These are phyloP conservation scores for Fabrea salina DNA, from an alignment of 169 alveolate genomes.

Conservation along the genomic window DNA sequence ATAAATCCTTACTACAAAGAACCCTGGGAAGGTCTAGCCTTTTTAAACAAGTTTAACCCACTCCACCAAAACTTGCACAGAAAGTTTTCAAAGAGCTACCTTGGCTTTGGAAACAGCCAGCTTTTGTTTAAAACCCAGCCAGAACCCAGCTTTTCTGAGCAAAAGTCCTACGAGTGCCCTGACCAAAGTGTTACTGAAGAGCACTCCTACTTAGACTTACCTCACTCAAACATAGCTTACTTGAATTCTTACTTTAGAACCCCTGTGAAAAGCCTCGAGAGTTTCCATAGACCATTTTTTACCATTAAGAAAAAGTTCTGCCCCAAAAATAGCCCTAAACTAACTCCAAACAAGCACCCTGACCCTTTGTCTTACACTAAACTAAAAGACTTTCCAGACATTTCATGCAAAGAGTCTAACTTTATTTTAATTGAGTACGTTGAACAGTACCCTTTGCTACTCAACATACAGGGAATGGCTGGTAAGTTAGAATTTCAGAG, in stretches of 20 bases:
- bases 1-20: too few relatives aligned
- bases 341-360: neutral
- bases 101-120: too few relatives aligned
- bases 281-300: neutral
- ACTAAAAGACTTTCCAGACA: neutral
- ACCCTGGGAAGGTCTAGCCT: too few relatives aligned
- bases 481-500: neutral
- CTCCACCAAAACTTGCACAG: too few relatives aligned
- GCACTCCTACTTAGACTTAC: neutral
- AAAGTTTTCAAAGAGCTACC: too few relatives aligned
- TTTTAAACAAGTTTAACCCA: too few relatives aligned
- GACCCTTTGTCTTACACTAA: neutral
- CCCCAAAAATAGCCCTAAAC: neutral
- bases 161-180: too few relatives aligned
- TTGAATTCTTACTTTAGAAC: neutral
- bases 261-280: neutral
- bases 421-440: slow-evolving; percentile 9
- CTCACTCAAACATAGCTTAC: slow-evolving; percentile 2
- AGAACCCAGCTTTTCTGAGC: too few relatives aligned
- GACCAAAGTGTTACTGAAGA: too few relatives aligned
- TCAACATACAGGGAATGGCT: slow-evolving; percentile 24
- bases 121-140: too few relatives aligned
- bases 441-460: neutral
- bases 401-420: slow-evolving; percentile 1
- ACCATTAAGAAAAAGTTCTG: neutral